Base-by-base conservation (phyloP, 345 rosid genomes). In the Aurinia saxatilis region DNA sequence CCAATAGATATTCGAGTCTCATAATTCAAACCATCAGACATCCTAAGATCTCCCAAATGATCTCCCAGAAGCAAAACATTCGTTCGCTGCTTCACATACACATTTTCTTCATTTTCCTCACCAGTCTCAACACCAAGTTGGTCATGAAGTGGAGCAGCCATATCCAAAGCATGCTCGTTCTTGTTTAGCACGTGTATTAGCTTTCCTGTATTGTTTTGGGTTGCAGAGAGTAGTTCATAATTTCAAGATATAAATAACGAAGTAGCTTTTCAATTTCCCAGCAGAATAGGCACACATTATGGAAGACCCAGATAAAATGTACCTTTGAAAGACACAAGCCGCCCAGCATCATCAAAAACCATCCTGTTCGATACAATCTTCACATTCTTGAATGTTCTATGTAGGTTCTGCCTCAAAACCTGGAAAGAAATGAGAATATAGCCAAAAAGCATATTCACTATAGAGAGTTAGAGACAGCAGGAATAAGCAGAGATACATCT, bases 381-480 rank as follows among this genome's bases (percentile, higher is more conserved):
- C 33, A 88, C 78, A 50, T 84, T 91, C 66, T 74, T 84, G 68
- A 81, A 88, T 62, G 81, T 69, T 75, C 77, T 80, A 63, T 81
- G 84, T 73, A 84, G 75, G 63, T 88, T 88, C 79, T 91, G 98
- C 73, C 95, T 81, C 78, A 88, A 68, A 76, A 91, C 96, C 98
- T 88, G 66, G 40, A 27, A 50, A 25, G 35, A 35, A 27, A 46
- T 69, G 33, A 66, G 60, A 45, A 63, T 14, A 27, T 41, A 17
- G 16, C 49, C 27, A 3, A 57, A 33, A 34, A 33, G 0, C 38
- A 68, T 13, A 17, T 29, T 36, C 50, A 57, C 19, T 10, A 14
- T 21, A 50, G 13, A 50, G n/a, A 14, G 46, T n/a, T n/a, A n/a
- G n/a, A n/a, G n/a, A n/a, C 27, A 51, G 6, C 47, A 60, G 6